A percentile compares a stretch with the other conserved stretches of the same genome.
Evolutionary conservation across 2,329 filamentous ascomycete species (phyloP).

Genomic region (Nemania abortiva): DNA sequence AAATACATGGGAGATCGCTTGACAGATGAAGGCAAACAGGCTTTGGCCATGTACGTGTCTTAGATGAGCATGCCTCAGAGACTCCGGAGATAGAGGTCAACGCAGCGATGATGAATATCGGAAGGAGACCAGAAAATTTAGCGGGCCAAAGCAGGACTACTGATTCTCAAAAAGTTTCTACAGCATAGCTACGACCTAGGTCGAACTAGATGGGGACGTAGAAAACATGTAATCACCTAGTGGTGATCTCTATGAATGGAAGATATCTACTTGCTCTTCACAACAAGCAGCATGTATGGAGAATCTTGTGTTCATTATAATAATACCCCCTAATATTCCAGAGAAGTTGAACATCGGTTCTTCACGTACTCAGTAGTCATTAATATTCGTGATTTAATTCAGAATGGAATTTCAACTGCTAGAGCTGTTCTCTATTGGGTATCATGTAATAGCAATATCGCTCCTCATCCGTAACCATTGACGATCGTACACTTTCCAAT

Average conservation of each 20-base stretch:
- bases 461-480: background rate
- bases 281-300: background rate
- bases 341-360: background rate
- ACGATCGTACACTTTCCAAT: background rate
- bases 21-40: conserved; percentile 68
- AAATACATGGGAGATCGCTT: conserved; percentile 77
- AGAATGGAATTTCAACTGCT: background rate
- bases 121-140: background rate
- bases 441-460: conserved; percentile 33
- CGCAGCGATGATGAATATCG: background rate
- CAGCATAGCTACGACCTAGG: conserved; percentile 9
- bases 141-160: background rate
- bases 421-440: conserved; percentile 28
- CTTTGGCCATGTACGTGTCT: conserved; percentile 64
- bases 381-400: background rate
- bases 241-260: conserved; percentile 1
- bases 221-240: conserved; percentile 10
- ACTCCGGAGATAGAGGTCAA: background rate
- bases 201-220: conserved; percentile 6
- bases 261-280: background rate
- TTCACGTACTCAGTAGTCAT: background rate
- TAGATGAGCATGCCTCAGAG: conserved; percentile 26
- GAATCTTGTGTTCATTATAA: conserved; percentile 21
- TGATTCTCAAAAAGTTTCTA: background rate
- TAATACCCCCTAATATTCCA: conserved; percentile 19